Base-by-base conservation (phyloP, 2,329 filamentous ascomycete genomes). In the Neofusicoccum kwambonambiense region DNA sequence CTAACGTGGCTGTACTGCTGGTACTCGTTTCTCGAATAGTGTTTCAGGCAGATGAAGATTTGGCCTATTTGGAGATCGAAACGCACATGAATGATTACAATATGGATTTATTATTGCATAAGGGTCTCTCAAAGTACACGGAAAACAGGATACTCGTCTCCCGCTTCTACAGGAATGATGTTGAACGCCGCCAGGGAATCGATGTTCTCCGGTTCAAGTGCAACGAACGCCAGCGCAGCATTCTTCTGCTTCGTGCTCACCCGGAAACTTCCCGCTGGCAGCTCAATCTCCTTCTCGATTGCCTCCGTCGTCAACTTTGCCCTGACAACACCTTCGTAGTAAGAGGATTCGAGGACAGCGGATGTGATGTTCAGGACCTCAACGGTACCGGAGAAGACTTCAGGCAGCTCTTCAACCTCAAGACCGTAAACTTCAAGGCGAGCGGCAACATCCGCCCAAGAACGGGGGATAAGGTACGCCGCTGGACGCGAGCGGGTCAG, bases 161-260 rank as follows among this genome's bases (percentile, higher is more conserved):
- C 76, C 8, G 71, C 70, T 45, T 73, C 75, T 66, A 78, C 45
- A 8, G 75, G 74, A 27, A 78, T 71, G 31, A 77, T 73, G 3
- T 72, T 73, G 66, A 75, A 77, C 7, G 72, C 75, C 3, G 78
- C 75, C 66, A 75, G 77, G 4, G 71, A 74, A 51, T 77, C 75
- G 35, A 75, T 74, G 17, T 74, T 74, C 68, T 78, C 76, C 4
- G 76, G 76, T 65, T 78, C 75, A 5, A 78, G 67, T n/a, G 75
- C 70, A 27, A 75, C 73, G 67, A 77, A 76, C 2, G 76, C 75
- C 17, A 77, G 37, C 0, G 71, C 76, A 1, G 75, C 74, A 44
- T 78, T 78, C 68, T 77, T 77, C 69, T 78, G 76, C 64, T 69
- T 69, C 27, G 70, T 73, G 41, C 69, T 72, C 9, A 78, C 70